phyloP scores from a whole-genome alignment of 2,329 filamentous ascomycete genomes.

The Aspergillus sp. region DNA sequence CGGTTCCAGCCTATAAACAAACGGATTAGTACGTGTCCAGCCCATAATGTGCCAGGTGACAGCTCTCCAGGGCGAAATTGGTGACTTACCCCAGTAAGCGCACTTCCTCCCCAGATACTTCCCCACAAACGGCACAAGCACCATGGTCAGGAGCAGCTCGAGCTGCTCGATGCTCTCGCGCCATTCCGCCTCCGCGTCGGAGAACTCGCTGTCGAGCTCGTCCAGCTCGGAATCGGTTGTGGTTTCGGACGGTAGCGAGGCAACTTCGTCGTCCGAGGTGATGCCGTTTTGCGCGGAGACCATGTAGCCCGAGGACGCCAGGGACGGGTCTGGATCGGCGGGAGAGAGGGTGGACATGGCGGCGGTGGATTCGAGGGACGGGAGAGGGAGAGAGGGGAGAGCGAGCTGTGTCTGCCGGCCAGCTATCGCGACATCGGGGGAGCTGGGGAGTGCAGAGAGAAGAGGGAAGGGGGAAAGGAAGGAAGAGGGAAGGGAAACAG shows the following conservation, averaged over 20 bases:
- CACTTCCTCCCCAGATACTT: slow-evolving; percentile 93
- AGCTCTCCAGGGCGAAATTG: neutral
- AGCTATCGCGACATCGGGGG: no score
- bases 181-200: slow-evolving; percentile 92
- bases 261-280: slow-evolving; percentile 32
- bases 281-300: slow-evolving; percentile 22
- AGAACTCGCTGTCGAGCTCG: slow-evolving; percentile 47
- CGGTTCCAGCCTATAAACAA: slow-evolving; percentile 65
- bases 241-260: slow-evolving; percentile 35
- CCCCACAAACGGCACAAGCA: slow-evolving; percentile 83
- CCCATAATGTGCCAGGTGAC: no score
- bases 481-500: no score
- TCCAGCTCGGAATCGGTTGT: slow-evolving; percentile 31
- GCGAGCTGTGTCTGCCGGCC: no score
- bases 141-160: slow-evolving; percentile 87
- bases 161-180: slow-evolving; percentile 87
- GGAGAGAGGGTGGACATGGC: slow-evolving; percentile 23
- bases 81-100: slow-evolving; percentile 76
- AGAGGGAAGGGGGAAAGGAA: no score
- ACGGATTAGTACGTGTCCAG: slow-evolving; percentile 6
- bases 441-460: no score
- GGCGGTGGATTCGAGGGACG: slow-evolving; percentile 2
- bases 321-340: slow-evolving; percentile 24
- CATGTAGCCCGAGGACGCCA: slow-evolving; percentile 32
- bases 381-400: neutral